Base-by-base conservation (phyloP, 2,329 filamentous ascomycete genomes). In the Fusarium lyarnte region DNA sequence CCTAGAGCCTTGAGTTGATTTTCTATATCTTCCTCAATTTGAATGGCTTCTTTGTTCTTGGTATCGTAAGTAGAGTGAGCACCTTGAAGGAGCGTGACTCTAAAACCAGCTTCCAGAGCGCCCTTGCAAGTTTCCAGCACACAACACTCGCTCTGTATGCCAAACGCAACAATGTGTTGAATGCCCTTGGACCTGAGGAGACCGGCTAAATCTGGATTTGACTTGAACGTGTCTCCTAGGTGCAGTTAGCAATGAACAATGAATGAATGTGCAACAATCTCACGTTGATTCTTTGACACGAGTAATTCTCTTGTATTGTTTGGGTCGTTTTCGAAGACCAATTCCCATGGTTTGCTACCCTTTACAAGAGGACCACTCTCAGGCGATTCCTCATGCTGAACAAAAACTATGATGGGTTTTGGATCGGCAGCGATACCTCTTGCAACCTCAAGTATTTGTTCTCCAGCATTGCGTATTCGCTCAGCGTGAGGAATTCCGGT, bases 141-240 rank as follows among this genome's bases (percentile, higher is more conserved):
- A 31, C 69, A 71, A 38, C 66, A 71, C 38, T 71, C 66, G 23
- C 69, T 71, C 46, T 70, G 69, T 13, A 70, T 47, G 5, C 69
- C 69, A 43, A 70, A 71, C 5, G 43, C 62, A 10, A 70, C 42
- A 25, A 71, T 66, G 1, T 58, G 45, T n/a, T 69, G 36, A 23
- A 69, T 43, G 11, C 66, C 58, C 33, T 55, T 38, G 3, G 42
- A 45, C 33, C 39, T 69, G 6, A 70, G 36, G 13, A 54, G 25
- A 12, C 46, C 38, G 13, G 36, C 47, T 33, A 70, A 23, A 9
- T 38, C 41, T 8, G 64, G 47, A 29, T 70, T 70, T 17, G 66
- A 64, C 38, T 64, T 51, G 52, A 69, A 70, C 11, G 64, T 69
- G 16, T 70, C 54, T 38, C 66, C 64, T 70, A 21, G 7, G 29